These are phyloP conservation scores for Tillandsia fasciculata DNA, from an alignment of 176 grass and related monocot genomes.

Conservation along the genomic window DNA sequence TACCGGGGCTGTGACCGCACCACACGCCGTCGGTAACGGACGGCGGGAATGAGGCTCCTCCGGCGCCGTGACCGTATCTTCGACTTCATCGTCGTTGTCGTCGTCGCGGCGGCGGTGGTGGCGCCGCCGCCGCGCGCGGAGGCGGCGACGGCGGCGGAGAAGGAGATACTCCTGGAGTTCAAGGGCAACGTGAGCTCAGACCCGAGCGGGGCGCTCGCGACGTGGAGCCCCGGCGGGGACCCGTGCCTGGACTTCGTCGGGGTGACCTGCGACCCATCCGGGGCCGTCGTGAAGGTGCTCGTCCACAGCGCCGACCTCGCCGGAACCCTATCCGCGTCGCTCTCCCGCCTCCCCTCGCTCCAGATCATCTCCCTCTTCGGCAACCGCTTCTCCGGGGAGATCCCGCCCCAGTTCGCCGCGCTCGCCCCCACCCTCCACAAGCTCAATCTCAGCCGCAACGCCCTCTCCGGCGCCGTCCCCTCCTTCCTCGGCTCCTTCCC, in stretches of 20 bases:
- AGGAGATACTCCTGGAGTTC: slow-evolving; percentile 61
- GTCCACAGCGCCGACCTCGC: slow-evolving; percentile 37
- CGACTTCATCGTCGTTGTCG: not conserved
- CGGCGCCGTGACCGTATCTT: not conserved
- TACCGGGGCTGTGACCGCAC: slow-evolving; percentile 10
- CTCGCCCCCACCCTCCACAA: slow-evolving; percentile 55
- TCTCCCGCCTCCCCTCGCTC: slow-evolving; percentile 43
- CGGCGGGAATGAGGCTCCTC: slow-evolving; percentile 6
- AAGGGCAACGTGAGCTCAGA: slow-evolving; percentile 58
- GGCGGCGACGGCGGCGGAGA: slow-evolving; percentile 55
- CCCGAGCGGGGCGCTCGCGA: slow-evolving; percentile 37
- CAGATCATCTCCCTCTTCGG: slow-evolving; percentile 79
- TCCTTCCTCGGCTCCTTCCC: slow-evolving; percentile 48
- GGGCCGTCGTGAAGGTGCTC: slow-evolving; percentile 53
- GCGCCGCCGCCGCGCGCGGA: not conserved
- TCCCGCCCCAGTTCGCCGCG: slow-evolving; percentile 28
- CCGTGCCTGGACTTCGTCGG: slow-evolving; percentile 44
- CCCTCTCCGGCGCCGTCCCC: slow-evolving; percentile 54
- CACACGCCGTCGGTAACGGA: not conserved
- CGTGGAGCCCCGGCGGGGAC: slow-evolving; percentile 46
- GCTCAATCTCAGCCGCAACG: slow-evolving; percentile 92
- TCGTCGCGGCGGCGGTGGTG: slow-evolving; percentile 1
- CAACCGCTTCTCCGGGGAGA: slow-evolving; percentile 45
- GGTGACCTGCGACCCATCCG: slow-evolving; percentile 44
- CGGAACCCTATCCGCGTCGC: slow-evolving; percentile 41